These are phyloP conservation scores for Candida berthetii DNA, from an alignment of 805 yeast species.

Conservation along the genomic window DNA sequence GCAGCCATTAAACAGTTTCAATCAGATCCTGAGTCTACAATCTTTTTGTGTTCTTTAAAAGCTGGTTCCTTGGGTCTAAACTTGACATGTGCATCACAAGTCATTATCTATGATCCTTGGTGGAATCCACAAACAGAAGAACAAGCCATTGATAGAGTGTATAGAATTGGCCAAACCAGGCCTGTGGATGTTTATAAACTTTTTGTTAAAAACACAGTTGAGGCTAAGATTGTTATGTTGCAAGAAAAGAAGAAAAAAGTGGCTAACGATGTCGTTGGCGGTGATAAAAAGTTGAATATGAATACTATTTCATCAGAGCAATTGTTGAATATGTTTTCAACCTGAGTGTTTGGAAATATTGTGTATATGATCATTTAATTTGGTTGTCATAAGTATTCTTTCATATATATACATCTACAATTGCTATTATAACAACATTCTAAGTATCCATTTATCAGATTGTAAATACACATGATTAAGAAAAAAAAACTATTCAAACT, in stretches of 20 bases:
- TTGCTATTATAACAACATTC: too few relatives aligned
- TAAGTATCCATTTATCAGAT: too few relatives aligned
- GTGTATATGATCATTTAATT: too few relatives aligned
- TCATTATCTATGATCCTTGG: slow-evolving; percentile 91
- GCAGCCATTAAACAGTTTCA: slow-evolving; percentile 20
- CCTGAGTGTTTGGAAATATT: too few relatives aligned
- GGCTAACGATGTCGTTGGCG: slow-evolving; percentile 64
- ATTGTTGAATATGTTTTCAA: background rate
- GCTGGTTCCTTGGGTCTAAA: slow-evolving; percentile 94
- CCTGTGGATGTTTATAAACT: slow-evolving; percentile 72
- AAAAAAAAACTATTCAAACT: too few relatives aligned
- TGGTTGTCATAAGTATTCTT: too few relatives aligned
- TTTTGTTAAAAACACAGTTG: slow-evolving; percentile 72
- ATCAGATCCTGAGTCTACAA: slow-evolving; percentile 19
- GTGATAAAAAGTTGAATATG: slow-evolving; percentile 32
- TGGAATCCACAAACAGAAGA: slow-evolving; percentile 91
- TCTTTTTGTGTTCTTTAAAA: slow-evolving; percentile 68
- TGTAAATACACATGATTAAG: too few relatives aligned
- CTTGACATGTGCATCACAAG: slow-evolving; percentile 75
- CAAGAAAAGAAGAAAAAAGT: slow-evolving; percentile 75
- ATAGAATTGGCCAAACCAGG: slow-evolving; percentile 78
- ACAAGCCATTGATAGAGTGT: slow-evolving; percentile 88
- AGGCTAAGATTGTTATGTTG: slow-evolving; percentile 74
- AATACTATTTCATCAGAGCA: background rate
- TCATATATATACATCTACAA: too few relatives aligned